Conservation (phyloP, 2,329 filamentous ascomycete species). For the Endothia cerciana region DNA sequence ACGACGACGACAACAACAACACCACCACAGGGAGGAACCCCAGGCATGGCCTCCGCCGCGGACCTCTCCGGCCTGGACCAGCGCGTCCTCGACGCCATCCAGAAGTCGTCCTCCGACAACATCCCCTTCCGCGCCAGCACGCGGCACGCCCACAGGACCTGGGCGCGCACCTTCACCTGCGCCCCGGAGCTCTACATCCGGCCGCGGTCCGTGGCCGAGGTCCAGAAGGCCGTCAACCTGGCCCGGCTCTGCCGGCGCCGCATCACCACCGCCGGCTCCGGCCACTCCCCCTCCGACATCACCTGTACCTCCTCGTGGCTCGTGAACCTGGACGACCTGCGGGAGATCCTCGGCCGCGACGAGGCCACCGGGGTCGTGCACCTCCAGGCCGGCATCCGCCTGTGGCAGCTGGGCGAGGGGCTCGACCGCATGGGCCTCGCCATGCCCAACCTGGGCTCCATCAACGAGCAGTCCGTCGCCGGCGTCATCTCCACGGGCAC, state of each 20-base stretch:
- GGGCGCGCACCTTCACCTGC: constrained; percentile 91
- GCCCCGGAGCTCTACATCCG: constrained; percentile 90
- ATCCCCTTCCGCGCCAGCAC: constrained; percentile 77
- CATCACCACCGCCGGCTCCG: constrained; percentile 63
- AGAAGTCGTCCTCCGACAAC: constrained; percentile 35
- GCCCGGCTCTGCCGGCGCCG: constrained; percentile 81
- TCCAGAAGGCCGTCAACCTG: constrained; percentile 81
- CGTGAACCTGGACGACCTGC: constrained; percentile 80
- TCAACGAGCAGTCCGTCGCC: constrained; percentile 90
- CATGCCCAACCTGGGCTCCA: constrained; percentile 91
- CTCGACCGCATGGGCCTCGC: constrained; percentile 78
- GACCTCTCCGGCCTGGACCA: constrained; percentile 26
- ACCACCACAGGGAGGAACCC: too few species aligned
- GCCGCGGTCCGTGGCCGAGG: constrained; percentile 76
- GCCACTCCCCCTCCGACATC: constrained; percentile 30
- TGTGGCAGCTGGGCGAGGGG: constrained; percentile 73
- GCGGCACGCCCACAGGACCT: constrained; percentile 82
- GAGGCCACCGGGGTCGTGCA: constrained; percentile 66
- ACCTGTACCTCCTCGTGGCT: constrained; percentile 31
- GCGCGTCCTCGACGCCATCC: constrained; percentile 26
- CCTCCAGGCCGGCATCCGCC: constrained; percentile 86
- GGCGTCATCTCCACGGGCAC: constrained; percentile 93
- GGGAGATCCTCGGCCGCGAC: constrained; percentile 72
- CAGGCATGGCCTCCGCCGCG: constrained; percentile 9
- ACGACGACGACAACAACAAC: too few species aligned